Base-by-base conservation (phyloP, 805 yeast genomes). In the Wickerhamiella spandovensis region DNA sequence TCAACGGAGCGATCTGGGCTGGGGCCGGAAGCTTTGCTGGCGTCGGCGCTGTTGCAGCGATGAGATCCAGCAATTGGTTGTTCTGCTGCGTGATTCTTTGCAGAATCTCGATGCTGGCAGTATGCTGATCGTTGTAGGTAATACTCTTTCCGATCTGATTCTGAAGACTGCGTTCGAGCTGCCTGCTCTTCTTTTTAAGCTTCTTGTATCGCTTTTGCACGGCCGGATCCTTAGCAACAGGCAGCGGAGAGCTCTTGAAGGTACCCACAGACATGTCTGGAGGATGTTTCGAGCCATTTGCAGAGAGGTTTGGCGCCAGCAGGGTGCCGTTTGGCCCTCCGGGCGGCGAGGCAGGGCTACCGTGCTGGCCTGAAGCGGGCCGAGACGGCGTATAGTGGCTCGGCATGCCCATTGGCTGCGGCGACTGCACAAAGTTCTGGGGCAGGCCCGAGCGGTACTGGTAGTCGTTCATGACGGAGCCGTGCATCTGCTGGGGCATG, bases 1-100 rank as follows among this genome's bases (percentile, higher is more conserved):
- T 23, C 48, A 24, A 28, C 10, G 21, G 38, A n/a, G 38, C 17
- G 17, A 8, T 32, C 22, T 25, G 38, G 12, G 46, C 46, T 7
- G 55, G 45, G 5, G 38, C 32, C 5, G 46, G 43, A 20, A 48
- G 44, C 18, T 18, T 13, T 20, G 15, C 48, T 20, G 35, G 12
- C 28, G 17, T 18, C 39, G 42, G 52, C 38, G 23, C 35, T 12
- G 23, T 13, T 17, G 21, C 23, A 2, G 21, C 46, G 17, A 44
- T 44, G 20, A 44, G 21, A 8, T 22, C 35, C 46, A 44, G 25
- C 28, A 44, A 17, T 6, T 17, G 28, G 8, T 28, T 17, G 24
- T 44, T 44, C 15, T 44, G 28, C 17, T 13, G 3, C 3, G 46
- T 44, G n/a, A 44, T 4, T 25, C 18, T 24, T 15, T 24, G 28